A percentile compares a stretch with the other conserved stretches of the same genome.
phyloP scores from a whole-genome alignment of 164 flowering plant genomes.

The Taxillus chinensis region DNA sequence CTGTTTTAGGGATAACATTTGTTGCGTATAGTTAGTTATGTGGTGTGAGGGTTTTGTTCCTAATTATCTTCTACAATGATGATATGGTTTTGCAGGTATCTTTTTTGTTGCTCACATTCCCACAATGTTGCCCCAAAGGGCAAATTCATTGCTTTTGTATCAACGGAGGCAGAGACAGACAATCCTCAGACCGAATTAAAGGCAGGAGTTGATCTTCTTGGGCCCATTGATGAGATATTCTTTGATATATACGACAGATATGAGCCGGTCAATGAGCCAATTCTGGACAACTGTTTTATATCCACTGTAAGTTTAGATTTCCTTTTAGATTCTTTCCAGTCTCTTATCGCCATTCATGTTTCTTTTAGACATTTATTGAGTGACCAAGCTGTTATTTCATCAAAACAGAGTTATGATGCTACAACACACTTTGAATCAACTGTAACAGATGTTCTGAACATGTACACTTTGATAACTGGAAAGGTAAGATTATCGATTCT shows the following conservation, averaged over 20 bases:
- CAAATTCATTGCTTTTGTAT: slow-evolving; percentile 89
- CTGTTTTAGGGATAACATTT: too few relatives aligned
- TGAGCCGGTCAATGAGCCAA: slow-evolving; percentile 80
- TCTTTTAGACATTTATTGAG: not conserved
- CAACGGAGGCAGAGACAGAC: slow-evolving; percentile 89
- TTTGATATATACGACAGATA: slow-evolving; percentile 82
- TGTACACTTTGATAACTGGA: slow-evolving; percentile 86
- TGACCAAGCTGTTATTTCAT: not conserved
- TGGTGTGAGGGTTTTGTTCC: too few relatives aligned
- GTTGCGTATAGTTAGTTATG: too few relatives aligned
- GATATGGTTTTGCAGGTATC: slow-evolving; percentile 50
- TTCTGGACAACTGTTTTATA: slow-evolving; percentile 84
- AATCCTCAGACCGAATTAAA: slow-evolving; percentile 66
- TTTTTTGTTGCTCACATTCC: slow-evolving; percentile 87
- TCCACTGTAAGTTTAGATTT: slow-evolving; percentile 53
- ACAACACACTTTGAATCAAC: slow-evolving; percentile 96
- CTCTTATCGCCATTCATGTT: not conserved
- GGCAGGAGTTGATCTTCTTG: slow-evolving; percentile 83
- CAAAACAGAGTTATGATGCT: slow-evolving; percentile 82
- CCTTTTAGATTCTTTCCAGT: not conserved
- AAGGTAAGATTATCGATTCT: slow-evolving; percentile 39
- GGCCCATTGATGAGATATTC: slow-evolving; percentile 90
- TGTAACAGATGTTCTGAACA: slow-evolving; percentile 67
- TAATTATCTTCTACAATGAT: not conserved
- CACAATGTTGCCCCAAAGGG: slow-evolving; percentile 98